Evolutionary conservation across 768 basidiomycete genomes (phyloP).

Genomic region (Russula foetens): DNA sequence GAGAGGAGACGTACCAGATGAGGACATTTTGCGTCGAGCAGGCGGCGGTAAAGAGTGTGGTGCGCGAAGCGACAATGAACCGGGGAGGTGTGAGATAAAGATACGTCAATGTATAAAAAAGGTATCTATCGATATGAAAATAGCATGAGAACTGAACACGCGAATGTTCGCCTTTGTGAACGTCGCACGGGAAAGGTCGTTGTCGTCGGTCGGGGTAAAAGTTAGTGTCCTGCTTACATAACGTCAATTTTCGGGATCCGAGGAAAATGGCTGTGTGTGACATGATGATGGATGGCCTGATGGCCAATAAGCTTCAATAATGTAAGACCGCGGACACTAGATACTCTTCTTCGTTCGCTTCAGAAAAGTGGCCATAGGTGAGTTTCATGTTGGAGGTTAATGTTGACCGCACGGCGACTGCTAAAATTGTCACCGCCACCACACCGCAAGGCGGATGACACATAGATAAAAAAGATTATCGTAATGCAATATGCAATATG

Average conservation of each 20-base stretch:
- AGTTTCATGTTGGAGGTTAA: not conserved
- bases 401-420: not conserved
- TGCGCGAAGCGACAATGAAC: not conserved
- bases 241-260: not conserved
- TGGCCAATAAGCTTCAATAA: not conserved
- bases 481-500: not conserved
- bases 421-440: not conserved
- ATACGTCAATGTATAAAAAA: not conserved
- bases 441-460: not conserved
- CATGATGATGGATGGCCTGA: not conserved
- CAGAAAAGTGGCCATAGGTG: not conserved
- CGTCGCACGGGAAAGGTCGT: not conserved
- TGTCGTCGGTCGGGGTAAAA: conserved; percentile 5
- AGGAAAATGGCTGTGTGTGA: not conserved
- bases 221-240: conserved; percentile 7
- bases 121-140: not conserved
- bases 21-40: conserved; percentile 2
- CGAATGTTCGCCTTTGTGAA: not conserved
- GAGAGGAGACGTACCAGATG: not conserved
- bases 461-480: not conserved
- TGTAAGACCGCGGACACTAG: not conserved
- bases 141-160: not conserved
- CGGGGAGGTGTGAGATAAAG: not conserved
- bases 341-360: too few relatives aligned
- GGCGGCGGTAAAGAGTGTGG: conserved; percentile 5